Evolutionary conservation across 345 rosid genomes (phyloP), one percentile per base, ranked within the genome.

Genomic region (Camelina hispida): DNA sequence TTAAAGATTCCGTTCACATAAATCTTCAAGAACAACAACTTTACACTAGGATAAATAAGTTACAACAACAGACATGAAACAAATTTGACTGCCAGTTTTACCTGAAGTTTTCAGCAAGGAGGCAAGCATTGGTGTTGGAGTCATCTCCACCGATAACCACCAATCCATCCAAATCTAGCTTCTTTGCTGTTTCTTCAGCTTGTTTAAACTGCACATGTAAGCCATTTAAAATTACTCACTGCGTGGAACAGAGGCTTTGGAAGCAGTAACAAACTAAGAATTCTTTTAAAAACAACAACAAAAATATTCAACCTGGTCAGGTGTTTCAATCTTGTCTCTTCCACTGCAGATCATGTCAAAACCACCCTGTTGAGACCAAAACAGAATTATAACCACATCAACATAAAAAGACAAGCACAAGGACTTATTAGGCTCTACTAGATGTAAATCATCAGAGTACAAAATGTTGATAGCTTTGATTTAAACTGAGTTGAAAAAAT

Each of bases 261-360:
- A 52, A 68, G 20, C 37, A 59, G 42, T n/a, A 22, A 32, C 1
- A 67, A 25, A 59, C 35, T n/a, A 22, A 32, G 1, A 67, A 25
- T 32, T 18, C 9, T 32, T 16, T 7, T 51, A 1, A 57, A 11
- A 62, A 1, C 7, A 28, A 1, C 6, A 71, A 5, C 42, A 60
- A 46, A 28, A 47, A 32, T 16, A 61, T 10, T 0, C 69, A 61
- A 91, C 99, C 93, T 95, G 99, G 75, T 91, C 96, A 69, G 98
- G 99, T 17, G 96, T 88, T 85, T 96, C 98, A 77, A 93, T 96
- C 83, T 96, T 96, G 88, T 96, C 99, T 78, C 98, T 91, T 54
- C 98, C 97, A 87, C 99, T 96, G 85, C 96, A 87, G 47, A 96
- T 93, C 98, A 96, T 96, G 78, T 96, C 99, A 67, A 96, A 96